Base-by-base conservation (phyloP, 495 filamentous ascomycete genomes). In the Hypoxylon trugodes region DNA sequence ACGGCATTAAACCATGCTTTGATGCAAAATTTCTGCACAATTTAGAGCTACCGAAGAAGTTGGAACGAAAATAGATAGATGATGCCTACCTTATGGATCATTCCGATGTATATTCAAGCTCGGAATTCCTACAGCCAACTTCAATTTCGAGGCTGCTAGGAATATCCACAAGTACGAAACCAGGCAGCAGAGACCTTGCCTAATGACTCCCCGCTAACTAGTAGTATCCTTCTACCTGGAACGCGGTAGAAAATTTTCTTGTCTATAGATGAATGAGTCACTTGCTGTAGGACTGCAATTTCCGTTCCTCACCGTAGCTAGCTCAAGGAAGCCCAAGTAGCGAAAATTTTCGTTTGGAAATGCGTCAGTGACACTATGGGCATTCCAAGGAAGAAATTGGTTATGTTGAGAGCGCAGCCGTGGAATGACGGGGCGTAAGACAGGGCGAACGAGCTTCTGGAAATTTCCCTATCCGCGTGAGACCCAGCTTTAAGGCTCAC, bases 281-380 rank as follows among this genome's bases (percentile, higher is more conserved):
- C 42, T 53, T 62, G 64, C 36, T 10, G 58, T 67, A 67, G 51
- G 48, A 67, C 58, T 61, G 52, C 21, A 54, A 62, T 58, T 53
- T 67, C 64, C 32, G 22, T 58, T 62, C 41, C 47, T 47, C 30
- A 45, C 53, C 32, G 42, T 48, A 35, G 25, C 52, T 16, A 41
- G 33, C 25, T 58, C 18, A 36, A 47, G 13, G 22, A 48, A 24
- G 26, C 37, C 38, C 18, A 49, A n/a, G 22, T 41, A 53, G 52
- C 52, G 58, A 58, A 19, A 37, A 5, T 32, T 48, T 51, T 52
- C n/a, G 57, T 67, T 61, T 67, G 33, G 33, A 16, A 61, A 53
- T 67, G 64, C 64, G 64, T 62, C 64, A 62, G 64, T 62, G 53
- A 61, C 58, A 67, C 64, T 59, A 21, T 47, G 47, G 18, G 25